Percentiles rank a stretch among this genome's conserved stretches.
Evolutionary conservation across 441 rosid genomes (phyloP).

Genomic region (Biscutella auriculata): DNA sequence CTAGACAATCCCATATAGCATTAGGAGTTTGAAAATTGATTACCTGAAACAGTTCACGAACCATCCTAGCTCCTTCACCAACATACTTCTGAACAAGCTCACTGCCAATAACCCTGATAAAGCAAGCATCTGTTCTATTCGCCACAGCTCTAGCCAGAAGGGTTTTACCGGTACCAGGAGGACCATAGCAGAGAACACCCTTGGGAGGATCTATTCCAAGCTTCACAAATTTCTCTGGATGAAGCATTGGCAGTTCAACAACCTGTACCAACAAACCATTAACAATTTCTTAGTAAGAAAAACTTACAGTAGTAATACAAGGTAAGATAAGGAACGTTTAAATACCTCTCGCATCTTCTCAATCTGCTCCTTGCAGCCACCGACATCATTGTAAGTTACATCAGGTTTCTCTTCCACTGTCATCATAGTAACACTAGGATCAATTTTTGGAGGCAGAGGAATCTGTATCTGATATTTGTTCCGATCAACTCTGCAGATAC

Average conservation of each 20-base stretch:
- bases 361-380: constrained; percentile 97
- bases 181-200: constrained; percentile 97
- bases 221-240: constrained; percentile 95
- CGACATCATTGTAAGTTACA: constrained; percentile 95
- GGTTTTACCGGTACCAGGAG: constrained; percentile 97
- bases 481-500: constrained; percentile 65
- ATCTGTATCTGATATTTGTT: constrained; percentile 96
- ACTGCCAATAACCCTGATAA: constrained; percentile 94
- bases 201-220: constrained; percentile 99
- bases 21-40: constrained; percentile 2
- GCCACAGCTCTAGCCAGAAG: constrained; percentile 96
- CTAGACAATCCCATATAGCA: not conserved
- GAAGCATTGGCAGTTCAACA: constrained; percentile 98
- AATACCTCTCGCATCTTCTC: constrained; percentile 89
- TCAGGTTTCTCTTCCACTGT: constrained; percentile 98
- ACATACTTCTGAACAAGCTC: constrained; percentile 98
- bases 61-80: constrained; percentile 98
- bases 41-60: constrained; percentile 92
- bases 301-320: not conserved
- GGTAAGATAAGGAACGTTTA: not conserved
- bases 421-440: constrained; percentile 99
- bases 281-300: not conserved
- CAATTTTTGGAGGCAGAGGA: constrained; percentile 94
- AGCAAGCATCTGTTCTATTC: constrained; percentile 95
- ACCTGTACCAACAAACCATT: constrained; percentile 33